A percentile compares a stretch with the other conserved stretches of the same genome.
Conservation (phyloP, 78 protist species). For the Dictyostelium citrinum region DNA sequence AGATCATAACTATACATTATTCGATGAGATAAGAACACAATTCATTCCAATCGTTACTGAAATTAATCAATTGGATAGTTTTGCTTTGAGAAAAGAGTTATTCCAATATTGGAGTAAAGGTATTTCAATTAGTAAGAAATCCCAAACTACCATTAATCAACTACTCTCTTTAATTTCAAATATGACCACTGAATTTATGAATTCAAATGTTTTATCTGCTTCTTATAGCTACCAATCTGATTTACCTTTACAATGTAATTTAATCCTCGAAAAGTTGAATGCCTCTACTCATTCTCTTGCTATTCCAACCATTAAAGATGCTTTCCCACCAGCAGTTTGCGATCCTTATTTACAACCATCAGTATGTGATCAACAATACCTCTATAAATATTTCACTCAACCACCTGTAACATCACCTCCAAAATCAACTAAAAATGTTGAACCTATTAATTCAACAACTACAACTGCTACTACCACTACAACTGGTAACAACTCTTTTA, state of each 20-base stretch:
- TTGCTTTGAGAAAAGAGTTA: not conserved
- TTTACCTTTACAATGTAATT: not conserved
- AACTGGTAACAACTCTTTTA: not conserved
- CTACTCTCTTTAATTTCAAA: not conserved
- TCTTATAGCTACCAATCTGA: not conserved
- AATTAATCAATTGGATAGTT: not conserved
- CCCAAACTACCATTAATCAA: not conserved
- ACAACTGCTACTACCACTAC: not conserved
- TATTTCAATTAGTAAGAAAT: not conserved
- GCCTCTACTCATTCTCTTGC: not conserved
- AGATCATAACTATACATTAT: not conserved
- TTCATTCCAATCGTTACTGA: not conserved
- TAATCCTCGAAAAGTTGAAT: not conserved
- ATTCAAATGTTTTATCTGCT: not conserved
- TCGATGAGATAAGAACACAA: not conserved
- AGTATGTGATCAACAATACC: conserved; percentile 1
- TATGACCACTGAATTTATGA: not conserved
- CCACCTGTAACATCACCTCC: not conserved
- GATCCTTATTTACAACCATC: not conserved
- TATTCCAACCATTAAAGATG: not conserved
- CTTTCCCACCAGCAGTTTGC: not conserved
- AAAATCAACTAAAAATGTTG: conserved; percentile 6
- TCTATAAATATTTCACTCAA: not conserved
- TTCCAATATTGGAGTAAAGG: not conserved
- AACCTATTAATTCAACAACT: not conserved